Conservation (phyloP, 108 stramenopile genomes). For the Nitzschia sp. region DNA sequence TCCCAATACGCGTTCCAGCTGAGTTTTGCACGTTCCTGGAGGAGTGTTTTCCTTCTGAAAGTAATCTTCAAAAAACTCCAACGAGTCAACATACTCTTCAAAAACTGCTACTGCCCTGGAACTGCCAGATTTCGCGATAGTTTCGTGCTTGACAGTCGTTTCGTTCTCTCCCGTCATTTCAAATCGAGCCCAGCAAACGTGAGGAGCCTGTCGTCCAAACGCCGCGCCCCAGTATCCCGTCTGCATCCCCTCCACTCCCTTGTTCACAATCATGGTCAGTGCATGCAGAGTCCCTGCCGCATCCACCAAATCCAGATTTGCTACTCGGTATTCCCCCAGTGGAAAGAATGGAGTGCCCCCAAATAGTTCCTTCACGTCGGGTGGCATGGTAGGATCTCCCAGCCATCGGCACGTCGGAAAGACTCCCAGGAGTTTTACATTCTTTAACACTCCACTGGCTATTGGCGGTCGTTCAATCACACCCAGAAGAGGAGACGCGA, state of each 20-base stretch:
- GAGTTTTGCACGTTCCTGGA: slow-evolving; percentile 13
- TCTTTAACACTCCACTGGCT: slow-evolving; percentile 8
- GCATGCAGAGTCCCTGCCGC: neutral
- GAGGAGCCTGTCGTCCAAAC: neutral
- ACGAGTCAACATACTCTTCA: neutral
- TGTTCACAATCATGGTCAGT: slow-evolving; percentile 19
- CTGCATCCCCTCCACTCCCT: slow-evolving; percentile 10
- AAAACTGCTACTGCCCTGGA: neutral
- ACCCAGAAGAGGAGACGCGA: neutral
- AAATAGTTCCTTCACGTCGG: slow-evolving; percentile 34
- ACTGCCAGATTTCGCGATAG: neutral
- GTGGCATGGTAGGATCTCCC: slow-evolving; percentile 23
- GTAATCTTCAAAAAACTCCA: neutral
- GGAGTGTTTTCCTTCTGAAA: neutral
- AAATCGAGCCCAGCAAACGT: slow-evolving; percentile 18
- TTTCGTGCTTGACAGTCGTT: slow-evolving; percentile 14
- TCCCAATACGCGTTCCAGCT: slow-evolving; percentile 20
- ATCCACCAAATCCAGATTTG: slow-evolving; percentile 13
- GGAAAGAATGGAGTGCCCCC: slow-evolving; percentile 29
- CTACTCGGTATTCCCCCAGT: slow-evolving; percentile 25
- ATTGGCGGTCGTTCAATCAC: neutral
- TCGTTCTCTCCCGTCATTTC: slow-evolving; percentile 10
- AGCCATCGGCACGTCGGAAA: slow-evolving; percentile 28
- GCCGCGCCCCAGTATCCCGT: slow-evolving; percentile 32
- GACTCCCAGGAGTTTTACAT: slow-evolving; percentile 4